Conservation (phyloP, 441 rosid species). For the Arabidopsis hybrid region DNA sequence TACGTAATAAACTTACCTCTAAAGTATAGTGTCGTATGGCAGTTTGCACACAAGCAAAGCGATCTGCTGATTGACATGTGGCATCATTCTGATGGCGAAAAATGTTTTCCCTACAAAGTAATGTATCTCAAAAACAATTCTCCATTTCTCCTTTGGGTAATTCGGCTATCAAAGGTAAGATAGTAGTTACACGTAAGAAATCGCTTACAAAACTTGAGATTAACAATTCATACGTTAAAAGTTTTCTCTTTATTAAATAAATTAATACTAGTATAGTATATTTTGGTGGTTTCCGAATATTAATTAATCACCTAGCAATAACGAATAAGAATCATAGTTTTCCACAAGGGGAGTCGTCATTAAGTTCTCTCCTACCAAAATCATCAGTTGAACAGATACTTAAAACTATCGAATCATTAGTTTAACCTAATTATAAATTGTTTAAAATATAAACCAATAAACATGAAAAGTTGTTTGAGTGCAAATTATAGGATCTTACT, state of each 20-base stretch:
- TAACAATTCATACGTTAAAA: not conserved
- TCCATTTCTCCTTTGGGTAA: slow-evolving; percentile 21
- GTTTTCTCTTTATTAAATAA: slow-evolving; percentile 3
- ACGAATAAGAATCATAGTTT: slow-evolving; percentile 24
- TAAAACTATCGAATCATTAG: slow-evolving; percentile 12
- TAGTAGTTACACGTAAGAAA: slow-evolving; percentile 11
- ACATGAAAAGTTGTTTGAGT: slow-evolving; percentile 27
- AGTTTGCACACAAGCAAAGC: not conserved
- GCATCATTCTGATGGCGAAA: slow-evolving; percentile 1
- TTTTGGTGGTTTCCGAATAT: slow-evolving; percentile 13
- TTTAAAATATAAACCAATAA: slow-evolving; percentile 25
- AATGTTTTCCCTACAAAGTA: slow-evolving; percentile 16
- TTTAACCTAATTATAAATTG: slow-evolving; percentile 13
- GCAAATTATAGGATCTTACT: slow-evolving; percentile 39
- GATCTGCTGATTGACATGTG: not conserved
- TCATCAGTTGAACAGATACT: slow-evolving; percentile 28
- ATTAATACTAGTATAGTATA: not conserved
- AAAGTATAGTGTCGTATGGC: not conserved
- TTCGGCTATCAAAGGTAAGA: slow-evolving; percentile 31
- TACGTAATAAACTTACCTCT: not conserved
- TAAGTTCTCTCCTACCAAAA: slow-evolving; percentile 27
- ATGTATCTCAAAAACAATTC: not conserved
- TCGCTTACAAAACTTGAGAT: slow-evolving; percentile 1
- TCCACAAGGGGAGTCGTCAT: slow-evolving; percentile 28
- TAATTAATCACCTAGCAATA: slow-evolving; percentile 34